Conservation (phyloP, 768 basidiomycete species). For the Boletus vinaceobasis region DNA sequence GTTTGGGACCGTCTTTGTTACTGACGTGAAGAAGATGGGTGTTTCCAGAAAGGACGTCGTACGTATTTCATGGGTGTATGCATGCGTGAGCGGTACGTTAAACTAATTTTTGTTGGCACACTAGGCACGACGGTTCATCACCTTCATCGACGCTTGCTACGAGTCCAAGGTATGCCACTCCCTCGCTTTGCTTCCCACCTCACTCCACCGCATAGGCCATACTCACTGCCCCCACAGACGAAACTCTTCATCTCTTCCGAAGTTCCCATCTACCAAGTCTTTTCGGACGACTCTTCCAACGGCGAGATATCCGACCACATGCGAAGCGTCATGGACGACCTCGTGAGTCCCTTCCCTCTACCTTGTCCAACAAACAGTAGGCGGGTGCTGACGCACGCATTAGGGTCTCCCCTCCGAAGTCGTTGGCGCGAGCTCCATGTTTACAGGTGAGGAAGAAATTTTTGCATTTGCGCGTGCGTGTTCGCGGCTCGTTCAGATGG, state of each 20-base stretch:
- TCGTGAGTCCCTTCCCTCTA: conserved; percentile 46
- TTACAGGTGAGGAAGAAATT: conserved; percentile 93
- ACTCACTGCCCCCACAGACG: conserved; percentile 61
- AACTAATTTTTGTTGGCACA: not conserved
- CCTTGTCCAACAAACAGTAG: not conserved
- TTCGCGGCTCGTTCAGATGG: conserved; percentile 84
- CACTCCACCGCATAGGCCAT: not conserved
- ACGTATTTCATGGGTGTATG: conserved; percentile 5
- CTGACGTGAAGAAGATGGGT: conserved; percentile 86
- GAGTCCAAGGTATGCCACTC: conserved; percentile 67
- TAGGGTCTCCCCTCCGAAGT: conserved; percentile 76
- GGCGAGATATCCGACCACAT: conserved; percentile 72
- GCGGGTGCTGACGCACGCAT: not conserved
- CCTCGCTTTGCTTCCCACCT: not conserved
- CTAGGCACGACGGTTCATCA: conserved; percentile 92
- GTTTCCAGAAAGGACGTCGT: conserved; percentile 85
- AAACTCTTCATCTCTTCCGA: conserved; percentile 91
- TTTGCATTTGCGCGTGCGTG: conserved; percentile 97
- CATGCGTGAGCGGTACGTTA: not conserved
- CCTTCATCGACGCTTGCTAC: conserved; percentile 96
- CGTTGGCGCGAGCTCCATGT: conserved; percentile 84
- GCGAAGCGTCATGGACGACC: conserved; percentile 92
- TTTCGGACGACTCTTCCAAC: conserved; percentile 63
- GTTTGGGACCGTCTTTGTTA: conserved; percentile 85
- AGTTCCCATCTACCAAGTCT: conserved; percentile 86